Percentiles rank a stretch among this genome's conserved stretches.
Evolutionary conservation across 495 filamentous ascomycete genomes (phyloP).

Genomic region (Aspergillus cristatus): DNA sequence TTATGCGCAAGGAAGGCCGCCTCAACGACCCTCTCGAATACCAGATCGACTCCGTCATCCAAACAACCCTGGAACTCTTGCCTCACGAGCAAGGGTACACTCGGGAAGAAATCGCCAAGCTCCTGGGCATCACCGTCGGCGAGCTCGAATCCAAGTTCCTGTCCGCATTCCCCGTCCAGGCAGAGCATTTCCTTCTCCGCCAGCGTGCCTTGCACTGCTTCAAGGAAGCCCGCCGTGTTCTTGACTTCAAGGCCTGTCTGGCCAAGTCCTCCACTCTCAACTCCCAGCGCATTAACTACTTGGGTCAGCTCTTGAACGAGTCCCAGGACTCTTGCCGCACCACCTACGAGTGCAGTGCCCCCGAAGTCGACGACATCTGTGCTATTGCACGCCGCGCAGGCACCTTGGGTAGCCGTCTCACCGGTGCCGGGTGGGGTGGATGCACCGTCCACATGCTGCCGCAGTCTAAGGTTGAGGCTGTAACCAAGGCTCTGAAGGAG

Average conservation of each 20-base stretch:
- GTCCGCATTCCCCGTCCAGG: constrained; percentile 76
- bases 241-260: constrained; percentile 70
- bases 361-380: constrained; percentile 83
- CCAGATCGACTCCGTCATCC: constrained; percentile 61
- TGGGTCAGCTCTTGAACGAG: constrained; percentile 82
- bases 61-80: constrained; percentile 53
- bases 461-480: constrained; percentile 70
- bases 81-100: constrained; percentile 76
- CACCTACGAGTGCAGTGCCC: constrained; percentile 80
- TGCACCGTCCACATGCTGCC: constrained; percentile 92
- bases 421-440: constrained; percentile 94
- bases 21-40: constrained; percentile 44
- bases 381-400: constrained; percentile 67
- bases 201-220: constrained; percentile 87
- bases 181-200: constrained; percentile 77
- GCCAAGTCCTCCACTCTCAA: constrained; percentile 41
- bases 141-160: constrained; percentile 69
- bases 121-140: constrained; percentile 56
- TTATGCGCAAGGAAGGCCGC: constrained; percentile 57
- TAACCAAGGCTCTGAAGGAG: constrained; percentile 65
- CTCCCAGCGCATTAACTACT: constrained; percentile 51
- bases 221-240: constrained; percentile 76
- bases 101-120: constrained; percentile 69
- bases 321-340: constrained; percentile 80
- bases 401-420: constrained; percentile 76